Evolutionary conservation across 805 yeast species (phyloP).

Genomic region (Lachancea waltii): DNA sequence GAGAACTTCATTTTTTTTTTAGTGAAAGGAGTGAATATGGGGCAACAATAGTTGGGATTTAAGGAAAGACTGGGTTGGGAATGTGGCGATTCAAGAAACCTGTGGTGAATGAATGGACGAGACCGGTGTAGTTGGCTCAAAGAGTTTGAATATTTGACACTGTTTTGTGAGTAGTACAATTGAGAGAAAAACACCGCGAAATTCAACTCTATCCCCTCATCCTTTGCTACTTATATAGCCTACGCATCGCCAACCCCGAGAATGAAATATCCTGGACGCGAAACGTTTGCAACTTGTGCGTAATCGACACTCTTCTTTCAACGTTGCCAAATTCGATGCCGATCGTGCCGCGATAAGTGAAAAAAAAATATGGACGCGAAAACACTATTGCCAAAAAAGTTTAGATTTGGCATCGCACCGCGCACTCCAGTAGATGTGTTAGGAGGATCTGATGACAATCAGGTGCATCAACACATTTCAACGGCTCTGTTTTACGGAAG

Average conservation of each 20-base stretch:
- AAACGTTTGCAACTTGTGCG: background rate
- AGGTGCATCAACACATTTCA: too few relatives aligned
- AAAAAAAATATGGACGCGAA: slow-evolving; percentile 1
- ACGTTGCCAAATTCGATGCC: background rate
- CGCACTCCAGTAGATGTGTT: too few relatives aligned
- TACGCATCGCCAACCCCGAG: background rate
- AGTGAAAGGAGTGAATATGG: too few relatives aligned
- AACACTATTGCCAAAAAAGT: background rate
- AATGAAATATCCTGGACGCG: background rate
- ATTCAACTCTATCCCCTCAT: too few relatives aligned
- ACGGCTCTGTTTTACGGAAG: background rate
- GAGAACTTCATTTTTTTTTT: slow-evolving; percentile 11
- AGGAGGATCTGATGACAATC: too few relatives aligned
- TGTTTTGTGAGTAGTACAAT: background rate
- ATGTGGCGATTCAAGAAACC: background rate
- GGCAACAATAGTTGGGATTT: background rate
- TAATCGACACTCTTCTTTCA: background rate
- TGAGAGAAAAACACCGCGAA: background rate
- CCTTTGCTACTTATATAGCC: background rate
- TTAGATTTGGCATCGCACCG: too few relatives aligned
- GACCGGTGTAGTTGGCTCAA: slow-evolving; percentile 19
- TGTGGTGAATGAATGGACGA: slow-evolving; percentile 21
- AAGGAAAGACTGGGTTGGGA: slow-evolving; percentile 6
- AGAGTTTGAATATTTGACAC: slow-evolving; percentile 1
- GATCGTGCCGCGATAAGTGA: slow-evolving; percentile 1